Base-by-base conservation (phyloP, 345 rosid species). In the Citrus mangshanensis region DNA sequence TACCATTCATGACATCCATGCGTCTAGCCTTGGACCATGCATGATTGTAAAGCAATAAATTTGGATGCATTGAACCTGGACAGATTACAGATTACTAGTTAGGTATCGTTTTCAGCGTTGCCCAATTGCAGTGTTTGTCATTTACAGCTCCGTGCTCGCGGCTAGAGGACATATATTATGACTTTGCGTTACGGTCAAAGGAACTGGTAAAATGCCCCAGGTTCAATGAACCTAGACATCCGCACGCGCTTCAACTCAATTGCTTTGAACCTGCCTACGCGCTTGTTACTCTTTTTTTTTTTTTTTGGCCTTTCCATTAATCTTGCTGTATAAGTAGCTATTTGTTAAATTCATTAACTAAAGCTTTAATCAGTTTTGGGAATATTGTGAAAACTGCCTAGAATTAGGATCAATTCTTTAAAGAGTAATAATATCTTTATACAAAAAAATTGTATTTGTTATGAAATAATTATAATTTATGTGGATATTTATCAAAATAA, bases 11-110 rank as follows among this genome's bases (percentile, higher is more conserved):
- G 58, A 1, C 58, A 54, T 54, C 3, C 58, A 54, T 54, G 58
- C 19, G 22, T 18, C 2, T 18, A 4, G 58, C 0, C 5, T 0
- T 1, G 1, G 19, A 22, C 7, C 18, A 54, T 54, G 58, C 22
- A 54, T 18, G 58, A 54, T 54, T 22, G 21, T 5, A 0, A 0
- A 46, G 18, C 51, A 28, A 4, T 2, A 28, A 28, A 6, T 40
- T 18, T 9, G 22, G 55, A 69, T 75, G 49, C 82, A 80, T 74
- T 80, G 82, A 80, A 80, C 14, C 70, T 60, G 75, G 82, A 80
- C 78, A 59, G 3, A 32, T n/a, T 40, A 80, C 78, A 59, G 3
- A 32, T n/a, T 40, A 1, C 16, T 7, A 34, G 7, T 37, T 2
- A 3, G 56, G 38, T 7, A 49, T 35, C 38, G 35, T 3, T 16